These are phyloP conservation scores for Hymenoscyphus albidus DNA, from an alignment of 2,329 filamentous ascomycete genomes.

Conservation along the genomic window DNA sequence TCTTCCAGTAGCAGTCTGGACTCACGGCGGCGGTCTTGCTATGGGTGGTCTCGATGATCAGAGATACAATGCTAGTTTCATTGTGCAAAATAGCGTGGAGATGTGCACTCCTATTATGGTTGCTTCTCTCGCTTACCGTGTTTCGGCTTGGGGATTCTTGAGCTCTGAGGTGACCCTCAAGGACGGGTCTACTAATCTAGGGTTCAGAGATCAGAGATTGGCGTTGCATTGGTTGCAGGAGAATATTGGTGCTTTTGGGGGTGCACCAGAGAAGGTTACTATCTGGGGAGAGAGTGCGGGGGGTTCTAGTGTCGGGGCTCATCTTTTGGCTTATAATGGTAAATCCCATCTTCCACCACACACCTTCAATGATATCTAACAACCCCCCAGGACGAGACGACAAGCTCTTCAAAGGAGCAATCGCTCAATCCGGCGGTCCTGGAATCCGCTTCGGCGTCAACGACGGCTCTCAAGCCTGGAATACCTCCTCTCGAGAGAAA, in stretches of 20 bases:
- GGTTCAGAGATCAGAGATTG: slow-evolving; percentile 42
- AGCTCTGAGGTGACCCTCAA: slow-evolving; percentile 14
- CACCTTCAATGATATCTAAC: neutral
- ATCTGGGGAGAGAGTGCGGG: slow-evolving; percentile 43
- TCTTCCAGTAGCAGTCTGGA: slow-evolving; percentile 53
- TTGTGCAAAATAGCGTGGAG: slow-evolving; percentile 37
- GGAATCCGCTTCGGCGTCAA: slow-evolving; percentile 15
- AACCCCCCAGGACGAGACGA: slow-evolving; percentile 45
- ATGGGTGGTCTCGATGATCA: slow-evolving; percentile 28
- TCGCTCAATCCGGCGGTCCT: slow-evolving; percentile 42
- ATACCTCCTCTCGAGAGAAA: slow-evolving; percentile 11
- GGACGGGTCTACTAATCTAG: slow-evolving; percentile 44
- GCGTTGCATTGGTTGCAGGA: slow-evolving; percentile 43
- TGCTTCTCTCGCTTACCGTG: slow-evolving; percentile 44
- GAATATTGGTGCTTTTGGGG: slow-evolving; percentile 41
- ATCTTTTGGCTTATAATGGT: slow-evolving; percentile 44
- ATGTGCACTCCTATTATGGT: slow-evolving; percentile 45
- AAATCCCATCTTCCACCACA: neutral
- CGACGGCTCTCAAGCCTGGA: slow-evolving; percentile 10
- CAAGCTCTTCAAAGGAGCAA: slow-evolving; percentile 47
- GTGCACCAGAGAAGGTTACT: slow-evolving; percentile 44
- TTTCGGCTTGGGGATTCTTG: slow-evolving; percentile 45
- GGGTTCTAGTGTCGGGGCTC: slow-evolving; percentile 23
- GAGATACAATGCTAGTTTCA: slow-evolving; percentile 26
- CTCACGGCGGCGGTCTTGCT: slow-evolving; percentile 46